These are phyloP conservation scores for Parietichytrium sp. DNA, from an alignment of 108 stramenopile species.

Conservation along the genomic window DNA sequence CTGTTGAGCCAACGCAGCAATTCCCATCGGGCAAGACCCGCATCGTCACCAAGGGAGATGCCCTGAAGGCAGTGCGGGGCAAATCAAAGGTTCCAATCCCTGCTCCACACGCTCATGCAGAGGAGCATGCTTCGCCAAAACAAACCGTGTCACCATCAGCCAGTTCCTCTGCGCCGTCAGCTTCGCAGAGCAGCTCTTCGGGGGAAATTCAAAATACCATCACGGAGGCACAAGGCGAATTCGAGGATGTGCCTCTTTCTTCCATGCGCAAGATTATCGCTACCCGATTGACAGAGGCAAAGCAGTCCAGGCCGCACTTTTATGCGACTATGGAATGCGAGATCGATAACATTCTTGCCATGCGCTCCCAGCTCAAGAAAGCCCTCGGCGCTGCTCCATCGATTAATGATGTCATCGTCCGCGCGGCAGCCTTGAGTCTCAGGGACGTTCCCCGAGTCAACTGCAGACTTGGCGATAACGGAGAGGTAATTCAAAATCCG, in stretches of 20 bases:
- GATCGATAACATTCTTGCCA: constrained; percentile 75
- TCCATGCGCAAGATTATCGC: constrained; percentile 92
- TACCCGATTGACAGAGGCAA: constrained; percentile 87
- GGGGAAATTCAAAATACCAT: too few relatives aligned
- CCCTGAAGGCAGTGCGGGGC: not conserved
- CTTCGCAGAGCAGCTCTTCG: too few relatives aligned
- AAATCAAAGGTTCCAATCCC: too few relatives aligned
- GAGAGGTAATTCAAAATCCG: constrained; percentile 61
- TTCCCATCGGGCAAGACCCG: not conserved
- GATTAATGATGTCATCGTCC: constrained; percentile 95
- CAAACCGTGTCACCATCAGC: too few relatives aligned
- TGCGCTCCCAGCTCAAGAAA: constrained; percentile 75
- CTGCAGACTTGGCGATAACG: constrained; percentile 62
- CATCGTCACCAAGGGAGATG: constrained; percentile 1
- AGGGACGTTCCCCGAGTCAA: constrained; percentile 93
- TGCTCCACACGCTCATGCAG: too few relatives aligned
- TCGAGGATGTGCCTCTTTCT: constrained; percentile 49
- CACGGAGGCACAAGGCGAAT: constrained; percentile 39
- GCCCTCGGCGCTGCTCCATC: constrained; percentile 78
- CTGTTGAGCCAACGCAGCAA: not conserved
- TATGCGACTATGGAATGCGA: constrained; percentile 84
- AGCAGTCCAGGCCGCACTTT: constrained; percentile 91
- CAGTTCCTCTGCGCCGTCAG: too few relatives aligned
- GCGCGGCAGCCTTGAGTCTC: constrained; percentile 89
- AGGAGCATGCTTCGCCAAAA: too few relatives aligned